Base-by-base conservation (phyloP, 768 basidiomycete species). In the Pholiota conissans region DNA sequence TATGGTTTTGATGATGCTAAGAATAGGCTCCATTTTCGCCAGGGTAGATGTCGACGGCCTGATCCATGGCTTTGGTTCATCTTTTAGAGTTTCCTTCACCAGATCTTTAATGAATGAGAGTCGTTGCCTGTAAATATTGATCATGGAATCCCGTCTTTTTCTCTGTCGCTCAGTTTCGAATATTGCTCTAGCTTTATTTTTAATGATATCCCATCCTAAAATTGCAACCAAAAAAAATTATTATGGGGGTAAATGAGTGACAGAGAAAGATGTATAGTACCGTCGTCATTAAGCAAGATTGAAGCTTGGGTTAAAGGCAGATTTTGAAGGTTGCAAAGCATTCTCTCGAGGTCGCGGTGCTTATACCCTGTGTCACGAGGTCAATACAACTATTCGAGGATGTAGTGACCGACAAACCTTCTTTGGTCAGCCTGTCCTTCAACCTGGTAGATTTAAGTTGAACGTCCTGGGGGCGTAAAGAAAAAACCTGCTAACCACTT, bases 1-100 rank as follows among this genome's bases (percentile, higher is more conserved):
- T 24, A 60, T 42, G 27, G 53, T 18, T 40, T 18, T 14, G 8
- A 40, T 55, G 10, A 72, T 57, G 9, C 69, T 51, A 1, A 63
- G 61, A 2, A 49, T 18, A n/a, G 39, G 39, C 45, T 47, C 62
- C 59, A 2, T 70, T 64, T 9, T 58, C 61, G 39, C 18, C 9
- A 40, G 9, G 39, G 39, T n/a, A 18, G 39, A 8, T 20, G 20
- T 18, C 5, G 39, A 18, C 39, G 39, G 16, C 9, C 20, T 2
- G 9, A 40, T 40, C 39, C 39, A 40, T 18, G 39, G 39, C 20
- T n/a, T 40, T 8, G 39, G 18, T 20, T 40, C 8, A 18, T n/a
- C 20, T 40, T 20, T 9, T 8, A 40, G 18, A 18, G 20, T 7
- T 18, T 3, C 18, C 39, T 40, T 40, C 39, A 40, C 1, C 6